Evolutionary conservation across 2,329 filamentous ascomycete genomes (phyloP), one percentile per base, ranked within the genome.

Genomic region (Proliferodiscus dingleyae): DNA sequence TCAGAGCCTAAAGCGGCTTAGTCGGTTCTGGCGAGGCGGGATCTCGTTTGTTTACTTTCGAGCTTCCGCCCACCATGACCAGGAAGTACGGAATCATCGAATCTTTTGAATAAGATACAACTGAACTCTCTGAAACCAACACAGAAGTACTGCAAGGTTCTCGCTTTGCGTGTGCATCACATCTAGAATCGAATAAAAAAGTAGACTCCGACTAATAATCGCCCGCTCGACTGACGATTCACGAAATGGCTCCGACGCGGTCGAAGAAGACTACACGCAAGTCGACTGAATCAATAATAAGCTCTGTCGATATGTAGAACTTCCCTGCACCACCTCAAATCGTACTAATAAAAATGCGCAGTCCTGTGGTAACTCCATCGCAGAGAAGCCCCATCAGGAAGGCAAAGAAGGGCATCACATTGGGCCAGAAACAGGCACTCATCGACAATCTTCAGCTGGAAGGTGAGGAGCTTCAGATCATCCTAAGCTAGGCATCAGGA

Each of bases 381-480:
- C 71, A 70, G 23, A 64, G 70, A 63, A 85, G 80, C 59, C 83
- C 84, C 2, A 74, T 77, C 44, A 83, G 77, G 66, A 85, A 78
- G 68, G 74, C 68, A 53, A 74, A 69, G 59, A 68, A 77, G 48
- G 79, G 75, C 34, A 77, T 91, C 52, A 82, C 81, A 3, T 64
- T 78, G 45, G 73, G 74, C 32, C 88, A 95, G 64, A 95, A 95
- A 67, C 87, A 93, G 66, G 85, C 86, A 9, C 71, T 95, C 41
- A 84, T 95, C 47, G 88, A 95, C 60, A 95, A 96, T 59, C 68
- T 95, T 30, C 88, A 95, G 62, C 74, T 95, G 32, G 89, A 96
- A 68, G 80, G 89, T 95, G 75, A 52, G 82, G 23, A 16, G 23
- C 19, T 15, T 41, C 23, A 24, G 28, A 32, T 6, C 37, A 36